A percentile compares a stretch with the other conserved stretches of the same genome.
phyloP scores from a whole-genome alignment of 2,329 filamentous ascomycete genomes.

The Arthrobotrys sphaeroides region DNA sequence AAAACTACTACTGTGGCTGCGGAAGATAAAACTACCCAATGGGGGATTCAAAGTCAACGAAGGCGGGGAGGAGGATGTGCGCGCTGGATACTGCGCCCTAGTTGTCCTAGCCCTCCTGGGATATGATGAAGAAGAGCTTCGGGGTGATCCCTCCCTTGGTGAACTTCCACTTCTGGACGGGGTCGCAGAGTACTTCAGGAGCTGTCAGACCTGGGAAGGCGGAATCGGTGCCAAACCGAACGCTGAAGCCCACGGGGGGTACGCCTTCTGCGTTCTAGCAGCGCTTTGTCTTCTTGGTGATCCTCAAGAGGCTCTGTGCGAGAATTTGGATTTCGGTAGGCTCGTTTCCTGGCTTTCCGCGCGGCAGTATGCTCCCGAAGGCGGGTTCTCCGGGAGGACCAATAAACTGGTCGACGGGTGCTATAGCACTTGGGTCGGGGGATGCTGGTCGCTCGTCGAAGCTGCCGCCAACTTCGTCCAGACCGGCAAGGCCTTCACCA shows the following conservation, averaged over 20 bases:
- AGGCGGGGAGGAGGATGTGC: conserved; percentile 90
- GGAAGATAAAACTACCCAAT: conserved; percentile 81
- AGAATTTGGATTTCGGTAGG: conserved; percentile 73
- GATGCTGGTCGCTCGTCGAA: conserved; percentile 91
- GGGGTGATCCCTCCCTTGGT: conserved; percentile 12
- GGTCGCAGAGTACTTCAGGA: conserved; percentile 60
- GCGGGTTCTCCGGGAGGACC: conserved; percentile 89
- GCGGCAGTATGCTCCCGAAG: conserved; percentile 88
- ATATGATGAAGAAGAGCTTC: conserved; percentile 36
- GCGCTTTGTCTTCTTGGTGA: conserved; percentile 86
- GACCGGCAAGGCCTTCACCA: not conserved
- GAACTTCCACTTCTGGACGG: conserved; percentile 51
- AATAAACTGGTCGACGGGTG: conserved; percentile 99
- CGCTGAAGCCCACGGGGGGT: conserved; percentile 91
- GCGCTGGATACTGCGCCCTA: conserved; percentile 90
- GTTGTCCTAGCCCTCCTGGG: conserved; percentile 81
- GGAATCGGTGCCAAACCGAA: conserved; percentile 87
- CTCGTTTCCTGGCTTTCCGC: conserved; percentile 88
- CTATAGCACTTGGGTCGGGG: conserved; percentile 97
- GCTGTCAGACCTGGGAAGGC: conserved; percentile 87
- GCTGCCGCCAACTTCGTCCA: conserved; percentile 69
- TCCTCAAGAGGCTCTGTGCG: conserved; percentile 66
- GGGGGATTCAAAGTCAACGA: conserved; percentile 89
- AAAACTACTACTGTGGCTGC: conserved; percentile 90
- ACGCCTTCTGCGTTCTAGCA: conserved; percentile 92